Evolutionary conservation across 331 rosid genomes (phyloP).

Genomic region (Malus hybrid): DNA sequence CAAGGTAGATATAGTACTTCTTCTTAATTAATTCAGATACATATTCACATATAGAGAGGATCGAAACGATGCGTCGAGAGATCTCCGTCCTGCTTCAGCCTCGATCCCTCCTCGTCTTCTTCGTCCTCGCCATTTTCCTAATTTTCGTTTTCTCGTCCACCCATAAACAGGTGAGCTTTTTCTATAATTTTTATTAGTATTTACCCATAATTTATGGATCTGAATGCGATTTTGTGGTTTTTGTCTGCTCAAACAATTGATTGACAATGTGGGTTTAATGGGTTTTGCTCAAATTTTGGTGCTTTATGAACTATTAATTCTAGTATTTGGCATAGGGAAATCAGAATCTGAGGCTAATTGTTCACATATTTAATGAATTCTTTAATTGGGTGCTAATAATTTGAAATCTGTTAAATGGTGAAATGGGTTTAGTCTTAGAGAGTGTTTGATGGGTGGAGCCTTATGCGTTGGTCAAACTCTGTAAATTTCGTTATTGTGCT

Average conservation of each 20-base stretch:
- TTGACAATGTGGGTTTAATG: neutral
- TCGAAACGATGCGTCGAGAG: constrained; percentile 51
- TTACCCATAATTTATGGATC: constrained; percentile 12
- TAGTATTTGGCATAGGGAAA: neutral
- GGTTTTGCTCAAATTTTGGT: neutral
- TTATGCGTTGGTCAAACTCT: neutral
- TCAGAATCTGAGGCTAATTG: neutral
- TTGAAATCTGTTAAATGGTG: neutral
- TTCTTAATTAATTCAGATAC: constrained; percentile 13
- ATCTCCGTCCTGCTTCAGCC: constrained; percentile 55
- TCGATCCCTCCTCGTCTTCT: constrained; percentile 50
- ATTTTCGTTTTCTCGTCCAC: constrained; percentile 37
- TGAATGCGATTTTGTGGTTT: constrained; percentile 3
- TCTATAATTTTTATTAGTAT: neutral
- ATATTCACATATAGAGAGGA: neutral
- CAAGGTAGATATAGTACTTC: neutral
- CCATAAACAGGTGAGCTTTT: constrained; percentile 21
- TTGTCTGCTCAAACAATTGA: neutral
- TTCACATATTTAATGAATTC: neutral
- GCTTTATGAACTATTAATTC: neutral
- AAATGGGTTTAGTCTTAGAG: neutral
- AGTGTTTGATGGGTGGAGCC: neutral
- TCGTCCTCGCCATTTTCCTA: constrained; percentile 46
- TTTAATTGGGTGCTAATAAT: neutral
- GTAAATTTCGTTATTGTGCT: neutral